Evolutionary conservation across 1,139 yeast species (phyloP), one percentile per base, ranked within the genome.

Genomic region (Protomyces inouyei): DNA sequence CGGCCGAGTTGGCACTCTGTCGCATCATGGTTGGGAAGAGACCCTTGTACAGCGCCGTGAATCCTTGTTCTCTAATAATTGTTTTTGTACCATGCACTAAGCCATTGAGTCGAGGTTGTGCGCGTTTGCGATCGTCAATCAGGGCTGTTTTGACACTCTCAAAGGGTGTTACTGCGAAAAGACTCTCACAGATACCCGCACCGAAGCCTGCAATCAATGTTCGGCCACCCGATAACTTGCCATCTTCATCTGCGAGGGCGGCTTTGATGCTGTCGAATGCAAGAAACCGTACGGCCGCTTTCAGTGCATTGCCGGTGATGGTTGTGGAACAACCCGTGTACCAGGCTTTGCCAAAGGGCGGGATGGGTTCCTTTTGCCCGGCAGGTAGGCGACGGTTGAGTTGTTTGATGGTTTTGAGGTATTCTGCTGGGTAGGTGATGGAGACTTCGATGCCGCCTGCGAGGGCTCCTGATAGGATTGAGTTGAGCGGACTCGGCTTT

Each of bases 291-390:
- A 92, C 93, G 21, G 95, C 89, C 0, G 98, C 98, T 75, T 93
- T 93, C 66, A 89, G 93, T 0, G 98, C 92, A 74, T 93, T 93
- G 37, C 98, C 98, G 36, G 92, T 87, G 48, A 92, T 95, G 72
- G 91, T 90, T 0, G 98, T 97, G 0, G 97, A 96, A 79, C 98
- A 92, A n/a, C 98, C 98, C 2, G 92, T 92, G 73, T 93, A 93
- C 96, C 3, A 83, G 80, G 71, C 80, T 84, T 16, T 88, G 90
- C 79, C 10, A 95, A 86, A 43, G 5, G 65, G 67, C 46, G 63
- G 61, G 4, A 64, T 18, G 16, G 56, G 57, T 18, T 66, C 60
- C 55, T 52, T 61, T n/a, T 40, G 16, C 23, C 63, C 66, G 18
- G 57, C 65, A 68, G 65, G 67, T 66, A 82, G 56, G 78, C 85